Evolutionary conservation across 257 asterid species (phyloP), one percentile per base, ranked within the genome.

Genomic region (Paulownia fortunei): DNA sequence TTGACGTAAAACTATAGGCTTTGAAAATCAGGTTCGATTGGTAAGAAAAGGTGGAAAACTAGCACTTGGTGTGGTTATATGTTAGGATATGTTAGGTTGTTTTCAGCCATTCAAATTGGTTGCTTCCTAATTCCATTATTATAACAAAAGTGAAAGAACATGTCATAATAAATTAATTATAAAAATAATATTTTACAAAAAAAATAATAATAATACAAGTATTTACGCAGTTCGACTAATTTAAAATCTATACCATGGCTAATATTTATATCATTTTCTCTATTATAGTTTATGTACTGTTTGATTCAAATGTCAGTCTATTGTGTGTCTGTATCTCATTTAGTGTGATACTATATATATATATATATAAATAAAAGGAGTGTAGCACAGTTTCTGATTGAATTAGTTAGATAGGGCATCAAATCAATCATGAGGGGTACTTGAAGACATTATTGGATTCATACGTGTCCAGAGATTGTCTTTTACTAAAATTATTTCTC

Each of bases 41-140:
- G 88, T 80, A 24, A 66, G 80, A 73, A 21, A 65, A 37, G 56
- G 74, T 64, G 30, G 85, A 58, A 66, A 79, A 30, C 5, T 6
- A 27, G 46, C 8, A 21, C 39, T 49, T 24, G 72, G 47, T 58
- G 46, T 52, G 71, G 55, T 60, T 55, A n/a, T n/a, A n/a, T n/a
- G 67, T 60, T 39, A 4, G 9, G 27, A 64, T 32, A 64, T 73
- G 81, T 64, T 81, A 85, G 88, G 88, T 85, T 79, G 67, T 81
- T 54, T 80, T 73, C 82, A 74, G 75, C 83, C 85, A 83, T 79
- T 82, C 72, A 68, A 58, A 6, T 67, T 46, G 66, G 62, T 69
- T 69, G 62, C 76, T 51, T 82, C 52, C 52, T 32, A 32, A 9
- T 77, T 69, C 62, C 73, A n/a, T n/a, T n/a, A 77, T 54, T 68